Base-by-base conservation (phyloP, 495 filamentous ascomycete species). In the Hypoxylon intermedium region DNA sequence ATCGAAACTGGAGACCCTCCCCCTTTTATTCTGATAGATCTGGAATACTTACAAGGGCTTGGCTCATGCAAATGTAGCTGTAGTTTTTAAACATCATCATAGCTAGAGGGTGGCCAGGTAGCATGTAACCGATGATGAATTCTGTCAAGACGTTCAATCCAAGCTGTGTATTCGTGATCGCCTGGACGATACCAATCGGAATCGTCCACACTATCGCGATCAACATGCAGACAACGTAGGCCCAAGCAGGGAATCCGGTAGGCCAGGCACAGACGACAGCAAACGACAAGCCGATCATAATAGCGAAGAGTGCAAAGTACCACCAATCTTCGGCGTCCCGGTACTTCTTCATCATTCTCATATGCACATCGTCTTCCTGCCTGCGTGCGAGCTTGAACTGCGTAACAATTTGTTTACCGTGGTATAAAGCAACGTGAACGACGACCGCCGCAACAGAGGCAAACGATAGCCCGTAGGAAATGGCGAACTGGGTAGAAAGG, bases 1-100 rank as follows among this genome's bases (percentile, higher is more conserved):
- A 15, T 4, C 3, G 2, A 13, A 40, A 40, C 36, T 1, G 7
- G 2, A 15, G 4, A 5, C 9, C 13, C 16, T 40, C 16, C 5
- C 6, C 12, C 37, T 41, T 16, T 38, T 6, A 4, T 18, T 19
- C 3, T 5, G 3, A 20, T 41, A 9, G 3, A 31, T 9, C 3
- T 15, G 20, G 40, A 19, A 9, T 49, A 58, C 60, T 53, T 21
- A 64, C 60, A 9, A 83, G 74, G 1, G 78, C 80, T 65, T 83
- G 80, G 30, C 74, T 79, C 74, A 87, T 83, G 60, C 82, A 83
- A 45, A 88, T 83, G 60, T 89, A 90, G 44, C 87, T 85, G 64
- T 87, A 89, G 31, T 83, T 88, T 64, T 90, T 89, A 76, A 90
- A 90, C 60, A 86, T 75, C 85, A 87, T 91, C 70, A 87, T 84